Evolutionary conservation across 2,329 filamentous ascomycete species (phyloP).

Genomic region (Penicillium sp.): DNA sequence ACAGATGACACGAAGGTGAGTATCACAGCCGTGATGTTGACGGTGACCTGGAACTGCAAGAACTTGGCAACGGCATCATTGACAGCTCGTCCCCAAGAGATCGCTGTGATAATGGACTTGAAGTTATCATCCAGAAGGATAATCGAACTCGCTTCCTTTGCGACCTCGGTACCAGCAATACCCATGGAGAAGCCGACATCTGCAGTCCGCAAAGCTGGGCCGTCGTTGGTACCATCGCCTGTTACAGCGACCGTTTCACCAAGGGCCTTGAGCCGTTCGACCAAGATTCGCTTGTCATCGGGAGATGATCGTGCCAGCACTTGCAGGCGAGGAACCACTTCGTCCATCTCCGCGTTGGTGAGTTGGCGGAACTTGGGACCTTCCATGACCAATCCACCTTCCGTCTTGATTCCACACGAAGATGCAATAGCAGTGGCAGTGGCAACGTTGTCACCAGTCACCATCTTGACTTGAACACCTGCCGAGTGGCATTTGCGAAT

Average conservation of each 20-base stretch:
- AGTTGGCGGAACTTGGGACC: conserved; percentile 65
- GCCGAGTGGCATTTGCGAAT: conserved; percentile 66
- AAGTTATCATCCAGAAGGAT: conserved; percentile 68
- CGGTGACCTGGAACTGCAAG: conserved; percentile 64
- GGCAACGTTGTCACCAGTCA: conserved; percentile 68
- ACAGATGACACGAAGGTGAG: conserved; percentile 87
- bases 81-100: conserved; percentile 67
- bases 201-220: conserved; percentile 62
- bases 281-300: conserved; percentile 65
- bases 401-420: conserved; percentile 67
- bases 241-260: conserved; percentile 63
- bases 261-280: conserved; percentile 59
- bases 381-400: conserved; percentile 64
- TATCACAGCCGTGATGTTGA: conserved; percentile 87
- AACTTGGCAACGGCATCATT: conserved; percentile 69
- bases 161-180: conserved; percentile 64
- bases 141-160: conserved; percentile 67
- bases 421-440: conserved; percentile 71
- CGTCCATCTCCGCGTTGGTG: conserved; percentile 58
- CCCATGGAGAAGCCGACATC: conserved; percentile 70
- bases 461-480: conserved; percentile 71
- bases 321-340: conserved; percentile 58
- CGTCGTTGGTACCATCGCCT: conserved; percentile 67
- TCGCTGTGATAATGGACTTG: conserved; percentile 61
- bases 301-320: conserved; percentile 65